Percentiles rank a stretch among this genome's conserved stretches.
These are phyloP conservation scores for Clitopilus passeckerianus DNA, from an alignment of 768 basidiomycete genomes.

Conservation along the genomic window DNA sequence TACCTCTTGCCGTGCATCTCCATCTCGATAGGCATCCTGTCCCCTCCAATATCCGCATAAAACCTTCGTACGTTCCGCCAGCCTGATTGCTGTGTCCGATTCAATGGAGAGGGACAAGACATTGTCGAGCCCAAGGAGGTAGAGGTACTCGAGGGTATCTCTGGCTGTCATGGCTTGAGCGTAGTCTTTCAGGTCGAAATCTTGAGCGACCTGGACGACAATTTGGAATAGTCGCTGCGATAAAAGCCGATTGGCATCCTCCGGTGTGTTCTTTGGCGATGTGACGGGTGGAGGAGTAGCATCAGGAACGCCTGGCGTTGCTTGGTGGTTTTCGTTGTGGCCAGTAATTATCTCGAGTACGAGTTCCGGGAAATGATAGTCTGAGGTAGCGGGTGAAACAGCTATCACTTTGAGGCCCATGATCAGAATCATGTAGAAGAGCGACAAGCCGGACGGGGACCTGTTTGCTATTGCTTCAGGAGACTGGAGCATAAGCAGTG, in stretches of 20 bases:
- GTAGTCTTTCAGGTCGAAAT: neutral
- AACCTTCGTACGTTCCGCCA: neutral
- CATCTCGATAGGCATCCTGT: neutral
- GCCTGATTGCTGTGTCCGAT: neutral
- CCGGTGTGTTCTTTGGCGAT: too few species aligned
- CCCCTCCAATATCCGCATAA: neutral
- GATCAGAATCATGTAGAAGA: neutral
- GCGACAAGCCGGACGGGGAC: neutral
- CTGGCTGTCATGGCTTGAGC: neutral
- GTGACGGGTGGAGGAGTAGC: too few species aligned
- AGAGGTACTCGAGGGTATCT: neutral
- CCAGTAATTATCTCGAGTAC: too few species aligned
- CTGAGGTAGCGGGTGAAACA: neutral
- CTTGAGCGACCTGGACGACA: neutral
- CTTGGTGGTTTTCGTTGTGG: too few species aligned
- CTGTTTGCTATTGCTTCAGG: neutral
- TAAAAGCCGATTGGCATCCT: neutral
- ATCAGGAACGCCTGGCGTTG: too few species aligned
- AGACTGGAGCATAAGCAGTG: neutral
- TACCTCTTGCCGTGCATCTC: neutral
- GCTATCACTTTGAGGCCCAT: neutral
- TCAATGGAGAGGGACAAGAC: neutral
- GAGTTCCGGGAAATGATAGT: too few species aligned
- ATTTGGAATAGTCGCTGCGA: neutral
- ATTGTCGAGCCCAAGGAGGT: neutral